Evolutionary conservation across 1,284 basidiomycete species (phyloP), one percentile per base, ranked within the genome.

Genomic region (Malassezia obtusa): DNA sequence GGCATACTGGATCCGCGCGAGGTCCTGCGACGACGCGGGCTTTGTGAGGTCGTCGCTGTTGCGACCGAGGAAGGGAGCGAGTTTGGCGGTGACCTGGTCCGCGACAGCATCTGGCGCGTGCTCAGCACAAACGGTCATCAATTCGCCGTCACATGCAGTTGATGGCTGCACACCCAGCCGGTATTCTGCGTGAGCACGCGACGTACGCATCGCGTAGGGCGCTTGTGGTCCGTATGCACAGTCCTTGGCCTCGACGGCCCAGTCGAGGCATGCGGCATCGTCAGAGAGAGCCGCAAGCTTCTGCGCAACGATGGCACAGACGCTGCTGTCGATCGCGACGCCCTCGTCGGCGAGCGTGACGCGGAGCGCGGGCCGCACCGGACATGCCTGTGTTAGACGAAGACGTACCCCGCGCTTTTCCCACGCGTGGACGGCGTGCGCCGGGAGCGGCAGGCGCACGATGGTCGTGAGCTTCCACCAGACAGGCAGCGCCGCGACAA

Each of bases 381-480:
- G 46, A 17, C 46, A 37, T 5, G 35, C 28, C 30, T 36, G 35
- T 19, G 19, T 24, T 15, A 32, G 28, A 5, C n/a, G 22, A 11
- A 24, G 21, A 44, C 43, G 35, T 25, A 67, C 46, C 4, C 30
- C 58, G 3, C 37, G 25, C 1, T 22, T 15, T n/a, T 57, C 45
- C 22, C 61, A 53, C 21, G 40, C 47, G 31, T 47, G 45, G 24
- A 69, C 51, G 22, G 61, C 41, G 0, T 35, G 26, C 17, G 45
- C 46, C 2, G 68, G 68, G 25, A 71, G 45, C 5, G 67, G 59
- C 25, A 68, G 48, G 10, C 68, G 56, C 26, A 54, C 50, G 36
- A 70, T 71, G 3, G 61, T 65, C 11, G 68, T 71, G 10, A 60
- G 44, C 1, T 48, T 40, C 48, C 65, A 61, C 68, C 68, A 71